Conservation (phyloP, 148 eudicot species). For the Pharnaceum exiguum region DNA sequence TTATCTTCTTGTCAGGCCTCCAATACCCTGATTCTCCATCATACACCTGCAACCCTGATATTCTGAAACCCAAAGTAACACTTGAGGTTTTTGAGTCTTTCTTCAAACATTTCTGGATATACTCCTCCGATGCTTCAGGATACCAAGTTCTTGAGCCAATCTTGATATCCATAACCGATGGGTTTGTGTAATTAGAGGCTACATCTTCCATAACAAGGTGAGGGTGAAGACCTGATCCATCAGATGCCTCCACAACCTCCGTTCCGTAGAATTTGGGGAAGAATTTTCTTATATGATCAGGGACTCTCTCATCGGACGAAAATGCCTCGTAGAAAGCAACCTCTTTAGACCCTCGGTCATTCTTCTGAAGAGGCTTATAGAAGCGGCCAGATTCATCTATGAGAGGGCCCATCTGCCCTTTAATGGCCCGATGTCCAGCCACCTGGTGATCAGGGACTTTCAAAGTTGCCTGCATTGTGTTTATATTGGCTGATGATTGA, state of each 20-base stretch:
- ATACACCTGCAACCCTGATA: conserved; percentile 57
- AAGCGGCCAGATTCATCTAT: conserved; percentile 68
- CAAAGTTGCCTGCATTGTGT: too few relatives aligned
- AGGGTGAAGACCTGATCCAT: conserved; percentile 63
- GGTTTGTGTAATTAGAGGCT: conserved; percentile 32
- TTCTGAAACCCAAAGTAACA: conserved; percentile 57
- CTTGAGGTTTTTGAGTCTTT: conserved; percentile 60
- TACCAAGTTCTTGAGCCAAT: conserved; percentile 90
- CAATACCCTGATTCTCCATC: conserved; percentile 47
- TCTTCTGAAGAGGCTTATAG: conserved; percentile 87
- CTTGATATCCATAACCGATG: conserved; percentile 75
- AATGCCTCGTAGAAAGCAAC: conserved; percentile 60
- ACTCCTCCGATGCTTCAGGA: conserved; percentile 50
- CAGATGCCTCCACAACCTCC: conserved; percentile 54
- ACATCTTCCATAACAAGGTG: conserved; percentile 67
- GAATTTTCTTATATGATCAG: conserved; percentile 44
- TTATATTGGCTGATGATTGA: too few relatives aligned
- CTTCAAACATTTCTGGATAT: conserved; percentile 51
- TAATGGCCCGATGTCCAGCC: conserved; percentile 70
- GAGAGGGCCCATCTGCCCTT: conserved; percentile 71
- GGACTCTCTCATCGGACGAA: conserved; percentile 38
- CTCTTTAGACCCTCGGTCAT: conserved; percentile 62
- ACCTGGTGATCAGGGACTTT: conserved; percentile 77
- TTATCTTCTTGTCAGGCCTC: conserved; percentile 43
- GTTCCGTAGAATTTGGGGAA: conserved; percentile 79